Conservation (phyloP, 148 eudicot genomes). For the Vaccinium myrtillus region DNA sequence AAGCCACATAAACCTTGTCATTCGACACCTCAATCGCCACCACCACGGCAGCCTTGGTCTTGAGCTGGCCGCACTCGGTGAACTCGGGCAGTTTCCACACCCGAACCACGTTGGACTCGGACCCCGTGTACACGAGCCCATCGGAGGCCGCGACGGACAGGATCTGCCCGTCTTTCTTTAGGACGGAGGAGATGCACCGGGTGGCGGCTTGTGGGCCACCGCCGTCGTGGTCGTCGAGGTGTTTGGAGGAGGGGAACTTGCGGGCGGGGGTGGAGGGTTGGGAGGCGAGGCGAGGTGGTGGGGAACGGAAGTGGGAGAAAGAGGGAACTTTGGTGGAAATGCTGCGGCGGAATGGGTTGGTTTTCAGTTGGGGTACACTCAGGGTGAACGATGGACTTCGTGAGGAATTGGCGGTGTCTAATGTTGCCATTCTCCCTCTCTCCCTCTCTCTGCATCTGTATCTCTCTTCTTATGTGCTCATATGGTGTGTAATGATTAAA, state of each 20-base stretch:
- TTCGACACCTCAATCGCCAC: constrained; percentile 34
- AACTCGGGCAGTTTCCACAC: constrained; percentile 44
- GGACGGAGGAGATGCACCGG: constrained; percentile 39
- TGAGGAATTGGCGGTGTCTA: neutral
- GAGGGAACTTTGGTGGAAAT: constrained; percentile 12
- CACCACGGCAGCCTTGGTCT: constrained; percentile 30
- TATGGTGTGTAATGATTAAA: neutral
- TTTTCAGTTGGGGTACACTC: neutral
- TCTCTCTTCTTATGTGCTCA: neutral
- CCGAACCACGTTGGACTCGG: constrained; percentile 25
- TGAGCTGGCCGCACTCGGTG: constrained; percentile 38
- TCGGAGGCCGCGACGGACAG: constrained; percentile 27
- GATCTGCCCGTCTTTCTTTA: constrained; percentile 42
- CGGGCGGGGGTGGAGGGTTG: neutral
- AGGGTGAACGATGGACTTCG: constrained; percentile 8
- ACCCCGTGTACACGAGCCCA: constrained; percentile 37
- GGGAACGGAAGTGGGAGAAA: constrained; percentile 8
- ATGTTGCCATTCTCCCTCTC: constrained; percentile 8
- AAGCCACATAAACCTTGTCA: constrained; percentile 38
- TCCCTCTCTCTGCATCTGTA: neutral
- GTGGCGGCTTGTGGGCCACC: neutral
- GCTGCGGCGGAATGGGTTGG: constrained; percentile 8
- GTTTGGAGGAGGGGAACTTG: neutral
- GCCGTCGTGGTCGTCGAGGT: neutral
- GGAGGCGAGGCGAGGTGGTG: constrained; percentile 9